Base-by-base conservation (phyloP, 768 basidiomycete genomes). In the Naematelia aurantialba region DNA sequence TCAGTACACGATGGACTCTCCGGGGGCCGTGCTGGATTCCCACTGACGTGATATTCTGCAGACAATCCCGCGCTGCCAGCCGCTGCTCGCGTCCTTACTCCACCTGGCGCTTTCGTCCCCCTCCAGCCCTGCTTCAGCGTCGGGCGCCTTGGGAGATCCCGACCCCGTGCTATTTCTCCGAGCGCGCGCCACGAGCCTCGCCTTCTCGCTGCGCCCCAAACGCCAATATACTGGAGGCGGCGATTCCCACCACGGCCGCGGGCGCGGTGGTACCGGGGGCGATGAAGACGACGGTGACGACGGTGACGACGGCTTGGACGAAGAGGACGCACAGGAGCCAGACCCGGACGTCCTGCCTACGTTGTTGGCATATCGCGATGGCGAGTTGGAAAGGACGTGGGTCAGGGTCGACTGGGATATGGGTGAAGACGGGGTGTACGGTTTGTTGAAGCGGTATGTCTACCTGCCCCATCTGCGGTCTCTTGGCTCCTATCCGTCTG, bases 301-400 rank as follows among this genome's bases (percentile, higher is more conserved):
- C 13, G 49, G 52, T 12, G 27, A 52, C n/a, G 63, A 58, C 24
- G n/a, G n/a, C n/a, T n/a, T n/a, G n/a, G n/a, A n/a, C n/a, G n/a
- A n/a, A n/a, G 58, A 54, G 1, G 49, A 52, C 3, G 45, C 1
- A 26, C 31, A 47, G 21, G 49, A 44, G 29, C 61, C 74, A 10
- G 74, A 76, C 63, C 67, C 72, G 4, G 74, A 76, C 34, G 74
- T 76, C 2, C 44, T 76, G 27, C 74, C 74, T n/a, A 72, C 72
- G 3, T 55, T 76, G 59, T 52, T 76, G 47, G 70, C 68, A 0
- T 76, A 76, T 55, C 66, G 67, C 44, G 64, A 73, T 59, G 74
- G 74, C 5, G 74, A 76, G 55, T 55, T 76, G 42, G 70, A 63
- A 52, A 61, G 65, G 49, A 76, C 59, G 19, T 76, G 67, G 65